Evolutionary conservation across 2,329 filamentous ascomycete species (phyloP).

Genomic region (Amphichorda felina): DNA sequence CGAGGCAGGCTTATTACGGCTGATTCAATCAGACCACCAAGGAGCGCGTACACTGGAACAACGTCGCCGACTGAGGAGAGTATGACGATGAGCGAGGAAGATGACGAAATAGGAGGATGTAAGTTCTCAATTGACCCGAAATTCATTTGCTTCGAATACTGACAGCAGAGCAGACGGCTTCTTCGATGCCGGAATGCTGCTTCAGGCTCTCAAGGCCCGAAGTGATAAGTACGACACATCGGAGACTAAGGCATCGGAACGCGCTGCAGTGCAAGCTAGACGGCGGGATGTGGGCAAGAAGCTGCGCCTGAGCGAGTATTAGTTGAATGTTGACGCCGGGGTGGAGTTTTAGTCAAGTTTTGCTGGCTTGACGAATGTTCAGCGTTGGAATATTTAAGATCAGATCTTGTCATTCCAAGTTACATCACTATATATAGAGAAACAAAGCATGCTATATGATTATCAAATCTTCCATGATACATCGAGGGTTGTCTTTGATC

Average conservation of each 20-base stretch:
- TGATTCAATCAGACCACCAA: conserved; percentile 26
- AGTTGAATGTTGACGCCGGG: too few species aligned
- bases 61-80: conserved; percentile 59
- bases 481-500: too few species aligned
- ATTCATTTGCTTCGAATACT: conserved; percentile 2
- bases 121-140: conserved; percentile 31
- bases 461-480: too few species aligned
- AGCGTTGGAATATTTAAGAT: too few species aligned
- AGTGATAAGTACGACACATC: conserved; percentile 30
- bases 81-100: conserved; percentile 66
- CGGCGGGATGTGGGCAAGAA: conserved; percentile 65
- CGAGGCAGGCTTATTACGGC: conserved; percentile 61
- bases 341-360: too few species aligned
- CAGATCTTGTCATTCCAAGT: too few species aligned
- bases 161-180: conserved; percentile 62
- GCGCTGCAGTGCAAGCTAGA: conserved; percentile 44
- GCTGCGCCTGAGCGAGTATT: conserved; percentile 59
- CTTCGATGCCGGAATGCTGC: conserved; percentile 91
- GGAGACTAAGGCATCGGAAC: conserved; percentile 43
- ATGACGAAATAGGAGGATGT: conserved; percentile 96
- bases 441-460: too few species aligned
- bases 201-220: conserved; percentile 73
- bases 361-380: too few species aligned
- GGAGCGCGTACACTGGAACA: conserved; percentile 29
- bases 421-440: too few species aligned